These are phyloP conservation scores for Scheffersomyces ergatensis DNA, from an alignment of 805 yeast genomes.

Conservation along the genomic window DNA sequence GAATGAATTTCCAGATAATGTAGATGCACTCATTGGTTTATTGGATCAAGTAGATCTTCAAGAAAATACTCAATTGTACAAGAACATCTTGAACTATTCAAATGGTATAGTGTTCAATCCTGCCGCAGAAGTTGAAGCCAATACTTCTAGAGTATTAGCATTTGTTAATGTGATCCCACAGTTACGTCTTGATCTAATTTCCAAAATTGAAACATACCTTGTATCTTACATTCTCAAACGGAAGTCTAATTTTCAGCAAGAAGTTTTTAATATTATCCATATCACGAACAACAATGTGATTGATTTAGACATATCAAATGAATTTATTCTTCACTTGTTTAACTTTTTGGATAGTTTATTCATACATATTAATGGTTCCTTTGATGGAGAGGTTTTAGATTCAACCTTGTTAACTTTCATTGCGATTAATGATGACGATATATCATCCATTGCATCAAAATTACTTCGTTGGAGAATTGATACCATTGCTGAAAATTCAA, in stretches of 20 bases:
- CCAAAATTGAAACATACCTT: slow-evolving; percentile 2
- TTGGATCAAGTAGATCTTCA: slow-evolving; percentile 17
- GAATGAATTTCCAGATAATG: slow-evolving; percentile 11
- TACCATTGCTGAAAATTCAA: slow-evolving; percentile 18
- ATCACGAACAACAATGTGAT: neutral
- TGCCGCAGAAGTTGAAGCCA: slow-evolving; percentile 1
- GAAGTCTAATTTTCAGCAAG: slow-evolving; percentile 15
- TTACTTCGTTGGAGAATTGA: slow-evolving; percentile 55
- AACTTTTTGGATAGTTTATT: slow-evolving; percentile 36
- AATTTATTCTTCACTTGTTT: slow-evolving; percentile 17
- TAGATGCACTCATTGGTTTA: slow-evolving; percentile 23
- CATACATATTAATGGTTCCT: slow-evolving; percentile 6
- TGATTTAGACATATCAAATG: neutral
- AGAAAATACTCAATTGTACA: slow-evolving; percentile 3
- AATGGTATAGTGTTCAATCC: neutral
- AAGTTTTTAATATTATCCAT: slow-evolving; percentile 7
- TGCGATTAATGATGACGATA: slow-evolving; percentile 33
- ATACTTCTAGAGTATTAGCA: slow-evolving; percentile 10
- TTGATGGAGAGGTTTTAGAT: slow-evolving; percentile 9
- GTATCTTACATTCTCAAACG: slow-evolving; percentile 5
- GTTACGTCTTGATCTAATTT: slow-evolving; percentile 12
- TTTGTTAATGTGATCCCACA: slow-evolving; percentile 13
- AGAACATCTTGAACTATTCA: slow-evolving; percentile 8
- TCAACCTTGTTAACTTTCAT: slow-evolving; percentile 29
- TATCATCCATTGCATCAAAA: slow-evolving; percentile 36